These are phyloP conservation scores for Luffa acutangula DNA, from an alignment of 306 rosid species.

Conservation along the genomic window DNA sequence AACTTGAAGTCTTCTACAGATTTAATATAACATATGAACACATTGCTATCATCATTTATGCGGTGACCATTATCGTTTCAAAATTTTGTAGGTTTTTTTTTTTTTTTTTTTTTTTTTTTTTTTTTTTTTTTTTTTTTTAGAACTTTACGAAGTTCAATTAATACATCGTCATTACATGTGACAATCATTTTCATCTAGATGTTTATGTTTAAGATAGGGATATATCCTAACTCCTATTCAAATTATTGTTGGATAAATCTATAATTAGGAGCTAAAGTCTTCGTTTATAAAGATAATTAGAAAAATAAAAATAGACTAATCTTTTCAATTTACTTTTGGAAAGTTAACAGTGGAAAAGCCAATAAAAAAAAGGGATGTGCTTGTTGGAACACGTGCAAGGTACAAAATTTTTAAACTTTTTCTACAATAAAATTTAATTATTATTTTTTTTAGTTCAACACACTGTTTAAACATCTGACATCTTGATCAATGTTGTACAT, in stretches of 20 bases:
- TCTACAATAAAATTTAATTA: no score
- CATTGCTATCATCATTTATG: not conserved
- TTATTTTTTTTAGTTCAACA: no score
- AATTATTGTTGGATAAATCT: not conserved
- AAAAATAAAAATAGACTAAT: not conserved
- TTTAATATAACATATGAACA: no score
- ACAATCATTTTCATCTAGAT: not conserved
- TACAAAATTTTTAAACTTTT: not conserved
- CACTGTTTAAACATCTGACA: no score
- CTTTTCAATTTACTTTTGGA: not conserved
- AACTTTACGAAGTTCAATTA: not conserved
- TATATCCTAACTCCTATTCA: not conserved
- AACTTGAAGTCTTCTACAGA: not conserved
- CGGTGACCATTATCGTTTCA: not conserved
- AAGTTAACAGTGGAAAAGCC: not conserved
- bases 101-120: no score
- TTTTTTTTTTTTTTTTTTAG: not conserved
- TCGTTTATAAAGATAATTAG: not conserved
- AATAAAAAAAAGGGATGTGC: not conserved
- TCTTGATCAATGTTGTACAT: no score
- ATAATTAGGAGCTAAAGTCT: not conserved
- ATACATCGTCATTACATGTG: not conserved
- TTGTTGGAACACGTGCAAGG: not conserved
- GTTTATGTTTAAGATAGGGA: slow-evolving; percentile 10
- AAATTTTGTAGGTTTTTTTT: no score